Base-by-base conservation (phyloP, 2,329 filamentous ascomycete species). In the Didymella arachidicola region DNA sequence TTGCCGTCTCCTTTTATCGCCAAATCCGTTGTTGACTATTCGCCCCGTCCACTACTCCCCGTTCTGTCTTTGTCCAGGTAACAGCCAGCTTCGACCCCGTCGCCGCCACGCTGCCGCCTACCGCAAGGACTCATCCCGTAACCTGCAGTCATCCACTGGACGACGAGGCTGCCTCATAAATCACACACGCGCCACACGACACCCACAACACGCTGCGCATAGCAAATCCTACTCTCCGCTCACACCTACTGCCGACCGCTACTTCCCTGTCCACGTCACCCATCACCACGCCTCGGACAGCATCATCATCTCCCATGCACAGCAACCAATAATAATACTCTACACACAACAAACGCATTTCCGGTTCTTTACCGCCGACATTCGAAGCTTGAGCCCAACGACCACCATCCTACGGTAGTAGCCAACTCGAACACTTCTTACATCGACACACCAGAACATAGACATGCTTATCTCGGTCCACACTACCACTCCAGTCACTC, bases 401-500 rank as follows among this genome's bases (percentile, higher is more conserved):
- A 70, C 29, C 60, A 53, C 67, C 64, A 55, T 57, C 32, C 26
- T 34, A 53, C 60, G 67, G 69, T 71, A 51, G 63, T 67, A 69
- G 64, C 65, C 69, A 63, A 57, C 67, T 67, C 62, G 64, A 65
- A 71, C 66, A 61, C 68, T 68, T 72, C 62, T 27, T 62, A 60
- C 60, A 66, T 69, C 68, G 56, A 62, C 67, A 58, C 51, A 53
- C 62, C 64, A 54, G 63, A 64, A 67, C 76, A 75, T 68, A 68
- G 56, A 51, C 22, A 79, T 78, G 77, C 66, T 68, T 70, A 67
- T 66, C 67, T 66, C 67, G 62, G 65, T 67, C 67, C 62, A 66
- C 62, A 55, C 57, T 61, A 65, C 64, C 68, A 70, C 76, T 77
- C 74, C 77, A 78, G 77, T 79, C 77, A 78, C 69, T 73, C 71